These are phyloP conservation scores for Prosopis cineraria DNA, from an alignment of 306 rosid genomes.

Conservation along the genomic window DNA sequence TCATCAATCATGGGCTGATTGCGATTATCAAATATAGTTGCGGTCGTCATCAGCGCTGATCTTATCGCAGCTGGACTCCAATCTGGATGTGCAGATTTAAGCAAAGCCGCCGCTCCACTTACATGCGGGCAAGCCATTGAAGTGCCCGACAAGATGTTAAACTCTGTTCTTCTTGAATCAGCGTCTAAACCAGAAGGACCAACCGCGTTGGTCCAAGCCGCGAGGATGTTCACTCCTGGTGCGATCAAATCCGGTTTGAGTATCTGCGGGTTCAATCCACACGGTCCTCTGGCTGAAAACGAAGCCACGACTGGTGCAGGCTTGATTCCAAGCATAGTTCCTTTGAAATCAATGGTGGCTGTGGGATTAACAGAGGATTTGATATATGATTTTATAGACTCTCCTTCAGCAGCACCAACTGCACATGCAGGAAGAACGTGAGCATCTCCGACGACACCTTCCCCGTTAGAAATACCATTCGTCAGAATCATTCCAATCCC, in stretches of 20 bases:
- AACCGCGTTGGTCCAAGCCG: constrained; percentile 82
- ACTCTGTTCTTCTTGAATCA: constrained; percentile 68
- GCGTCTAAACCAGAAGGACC: constrained; percentile 80
- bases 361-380: constrained; percentile 54
- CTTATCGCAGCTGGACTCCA: constrained; percentile 90
- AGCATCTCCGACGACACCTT: constrained; percentile 85
- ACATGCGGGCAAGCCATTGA: constrained; percentile 97
- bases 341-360: constrained; percentile 75
- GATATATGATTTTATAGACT: constrained; percentile 60
- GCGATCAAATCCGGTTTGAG: constrained; percentile 89
- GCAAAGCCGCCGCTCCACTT: constrained; percentile 83
- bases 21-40: constrained; percentile 51
- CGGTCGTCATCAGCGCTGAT: constrained; percentile 94
- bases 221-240: constrained; percentile 86
- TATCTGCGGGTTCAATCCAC: constrained; percentile 69
- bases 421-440: constrained; percentile 84
- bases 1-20: constrained; percentile 67
- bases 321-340: constrained; percentile 78
- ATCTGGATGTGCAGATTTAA: constrained; percentile 86
- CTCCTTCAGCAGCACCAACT: constrained; percentile 73
- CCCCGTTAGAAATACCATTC: constrained; percentile 75
- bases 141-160: constrained; percentile 84
- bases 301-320: constrained; percentile 93
- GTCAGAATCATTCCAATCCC: constrained; percentile 91
- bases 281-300: constrained; percentile 80